Conservation (phyloP, 495 filamentous ascomycete genomes). For the Pseudoneurospora amorphoporcata region DNA sequence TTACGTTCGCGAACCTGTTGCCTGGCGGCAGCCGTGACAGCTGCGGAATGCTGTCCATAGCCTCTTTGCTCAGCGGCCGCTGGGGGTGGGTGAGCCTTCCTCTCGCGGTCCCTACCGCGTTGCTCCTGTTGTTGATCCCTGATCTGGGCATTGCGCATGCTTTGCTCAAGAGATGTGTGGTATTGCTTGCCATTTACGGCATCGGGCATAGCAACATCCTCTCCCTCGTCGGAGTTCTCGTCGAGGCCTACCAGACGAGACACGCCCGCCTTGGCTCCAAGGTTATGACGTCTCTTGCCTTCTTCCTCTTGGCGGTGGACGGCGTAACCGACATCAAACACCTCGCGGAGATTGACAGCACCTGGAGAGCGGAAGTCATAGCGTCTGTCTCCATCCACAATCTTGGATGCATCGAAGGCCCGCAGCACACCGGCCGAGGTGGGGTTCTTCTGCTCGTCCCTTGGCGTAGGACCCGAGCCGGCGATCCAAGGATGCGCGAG, state of each 20-base stretch:
- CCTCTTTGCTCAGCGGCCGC: slow-evolving; percentile 47
- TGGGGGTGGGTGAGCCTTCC: slow-evolving; percentile 23
- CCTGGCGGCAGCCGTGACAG: slow-evolving; percentile 69
- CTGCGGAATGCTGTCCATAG: slow-evolving; percentile 72
- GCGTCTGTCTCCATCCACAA: slow-evolving; percentile 51
- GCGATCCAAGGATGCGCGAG: slow-evolving; percentile 87
- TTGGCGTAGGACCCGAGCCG: slow-evolving; percentile 40
- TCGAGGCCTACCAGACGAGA: slow-evolving; percentile 58
- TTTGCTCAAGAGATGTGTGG: slow-evolving; percentile 54
- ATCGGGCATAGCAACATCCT: slow-evolving; percentile 39
- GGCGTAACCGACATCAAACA: slow-evolving; percentile 94
- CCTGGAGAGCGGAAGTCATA: slow-evolving; percentile 95
- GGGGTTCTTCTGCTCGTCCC: slow-evolving; percentile 53
- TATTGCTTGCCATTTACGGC: slow-evolving; percentile 52
- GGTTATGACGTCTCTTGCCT: slow-evolving; percentile 76
- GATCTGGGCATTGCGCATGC: slow-evolving; percentile 72
- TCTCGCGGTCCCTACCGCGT: slow-evolving; percentile 34
- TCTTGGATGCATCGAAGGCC: slow-evolving; percentile 44
- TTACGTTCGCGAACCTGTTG: slow-evolving; percentile 53
- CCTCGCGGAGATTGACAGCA: slow-evolving; percentile 88
- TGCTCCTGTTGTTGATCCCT: slow-evolving; percentile 41
- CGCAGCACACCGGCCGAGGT: slow-evolving; percentile 33
- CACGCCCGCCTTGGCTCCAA: slow-evolving; percentile 45
- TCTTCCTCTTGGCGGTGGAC: slow-evolving; percentile 97
- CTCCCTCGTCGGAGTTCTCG: slow-evolving; percentile 53